Evolutionary conservation across 106 monocot species (phyloP).

Genomic region (Triglochin maritima): DNA sequence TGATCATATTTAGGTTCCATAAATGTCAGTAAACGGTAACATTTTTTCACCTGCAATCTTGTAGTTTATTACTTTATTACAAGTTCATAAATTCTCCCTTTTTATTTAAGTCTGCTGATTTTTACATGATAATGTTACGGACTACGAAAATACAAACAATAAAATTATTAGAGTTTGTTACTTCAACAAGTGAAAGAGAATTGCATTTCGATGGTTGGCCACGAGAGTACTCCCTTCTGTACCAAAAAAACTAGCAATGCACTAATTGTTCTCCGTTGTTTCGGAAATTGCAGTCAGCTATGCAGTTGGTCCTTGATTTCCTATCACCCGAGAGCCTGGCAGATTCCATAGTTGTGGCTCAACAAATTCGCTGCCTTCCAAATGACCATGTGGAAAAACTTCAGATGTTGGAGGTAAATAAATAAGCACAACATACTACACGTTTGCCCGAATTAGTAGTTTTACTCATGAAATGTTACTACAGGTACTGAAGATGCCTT

Average conservation of each 20-base stretch:
- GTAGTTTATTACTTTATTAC: too few species aligned
- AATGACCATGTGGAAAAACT: conserved; percentile 74
- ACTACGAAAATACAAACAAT: too few species aligned
- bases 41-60: too few species aligned
- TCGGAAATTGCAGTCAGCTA: conserved; percentile 48
- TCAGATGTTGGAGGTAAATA: conserved; percentile 71
- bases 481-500: conserved; percentile 77
- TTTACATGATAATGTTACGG: too few species aligned
- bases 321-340: conserved; percentile 73
- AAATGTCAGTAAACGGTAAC: too few species aligned
- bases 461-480: not conserved
- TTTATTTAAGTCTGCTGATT: too few species aligned
- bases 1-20: too few species aligned
- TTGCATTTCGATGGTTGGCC: too few species aligned
- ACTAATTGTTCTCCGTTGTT: not conserved
- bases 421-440: not conserved
- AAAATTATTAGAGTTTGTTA: too few species aligned
- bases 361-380: conserved; percentile 84
- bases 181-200: too few species aligned
- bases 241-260: not conserved
- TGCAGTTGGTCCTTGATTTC: conserved; percentile 68
- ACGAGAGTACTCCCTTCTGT: too few species aligned
- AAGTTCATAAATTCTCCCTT: too few species aligned
- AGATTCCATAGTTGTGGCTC: conserved; percentile 52
- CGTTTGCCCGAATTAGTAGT: not conserved